phyloP scores from a whole-genome alignment of 768 basidiomycete species.

The Amanita jacksonii region DNA sequence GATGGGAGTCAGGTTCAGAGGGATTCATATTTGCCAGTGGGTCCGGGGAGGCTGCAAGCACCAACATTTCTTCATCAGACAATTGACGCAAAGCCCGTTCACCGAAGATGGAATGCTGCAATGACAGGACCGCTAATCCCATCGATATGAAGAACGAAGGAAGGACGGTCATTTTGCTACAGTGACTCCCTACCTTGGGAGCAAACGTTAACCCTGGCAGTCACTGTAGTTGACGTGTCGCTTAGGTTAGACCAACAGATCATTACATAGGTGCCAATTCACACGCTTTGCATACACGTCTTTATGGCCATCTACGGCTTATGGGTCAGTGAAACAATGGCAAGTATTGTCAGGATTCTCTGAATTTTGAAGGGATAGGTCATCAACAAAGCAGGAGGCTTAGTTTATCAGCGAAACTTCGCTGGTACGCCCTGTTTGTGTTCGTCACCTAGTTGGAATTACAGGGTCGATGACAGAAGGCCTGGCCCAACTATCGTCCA shows the following conservation, averaged over 20 bases:
- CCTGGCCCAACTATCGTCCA: conserved; percentile 83
- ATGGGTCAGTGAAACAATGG: conserved; percentile 4
- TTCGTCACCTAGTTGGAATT: neutral
- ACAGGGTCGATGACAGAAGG: conserved; percentile 50
- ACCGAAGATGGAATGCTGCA: conserved; percentile 30
- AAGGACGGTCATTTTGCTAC: conserved; percentile 5
- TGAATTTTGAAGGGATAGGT: conserved; percentile 41
- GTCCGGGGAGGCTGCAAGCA: conserved; percentile 48
- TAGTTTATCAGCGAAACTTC: conserved; percentile 90
- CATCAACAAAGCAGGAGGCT: conserved; percentile 97
- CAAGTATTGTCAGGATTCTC: neutral
- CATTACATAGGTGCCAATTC: too few species aligned
- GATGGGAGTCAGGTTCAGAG: conserved; percentile 53
- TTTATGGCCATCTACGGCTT: conserved; percentile 10
- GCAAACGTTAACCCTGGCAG: neutral
- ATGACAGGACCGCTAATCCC: conserved; percentile 14
- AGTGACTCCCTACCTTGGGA: too few species aligned
- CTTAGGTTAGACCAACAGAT: too few species aligned
- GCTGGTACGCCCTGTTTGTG: conserved; percentile 42
- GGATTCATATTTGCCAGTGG: conserved; percentile 62
- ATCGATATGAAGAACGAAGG: conserved; percentile 17
- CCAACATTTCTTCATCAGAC: conserved; percentile 38
- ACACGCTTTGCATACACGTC: conserved; percentile 5
- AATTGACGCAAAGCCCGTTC: conserved; percentile 34
- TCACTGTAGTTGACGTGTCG: too few species aligned